Percentiles rank a stretch among this genome's conserved stretches.
These are phyloP conservation scores for Kitagawia praeruptora DNA, from an alignment of 129 eudicot genomes.

Conservation along the genomic window DNA sequence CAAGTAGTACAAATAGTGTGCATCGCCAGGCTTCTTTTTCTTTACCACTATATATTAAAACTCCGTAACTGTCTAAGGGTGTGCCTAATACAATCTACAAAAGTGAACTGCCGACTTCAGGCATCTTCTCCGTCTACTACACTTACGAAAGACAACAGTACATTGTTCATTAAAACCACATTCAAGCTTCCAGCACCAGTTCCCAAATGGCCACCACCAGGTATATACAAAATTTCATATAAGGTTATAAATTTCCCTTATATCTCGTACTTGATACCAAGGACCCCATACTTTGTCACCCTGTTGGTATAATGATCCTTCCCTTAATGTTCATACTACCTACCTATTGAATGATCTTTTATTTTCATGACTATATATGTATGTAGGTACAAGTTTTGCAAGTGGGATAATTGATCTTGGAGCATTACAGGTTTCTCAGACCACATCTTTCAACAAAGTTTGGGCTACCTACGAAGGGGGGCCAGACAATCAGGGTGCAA, in stretches of 20 bases:
- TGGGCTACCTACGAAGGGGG: conserved; percentile 4
- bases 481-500: background rate
- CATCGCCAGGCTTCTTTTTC: background rate
- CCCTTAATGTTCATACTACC: background rate
- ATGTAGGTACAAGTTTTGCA: background rate
- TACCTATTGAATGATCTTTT: background rate
- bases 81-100: background rate
- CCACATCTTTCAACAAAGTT: background rate
- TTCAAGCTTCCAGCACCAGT: background rate
- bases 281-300: background rate
- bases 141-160: background rate
- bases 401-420: background rate
- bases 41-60: background rate
- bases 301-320: background rate
- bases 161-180: background rate
- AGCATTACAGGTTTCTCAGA: conserved; percentile 1
- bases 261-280: background rate
- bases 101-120: background rate
- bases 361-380: background rate
- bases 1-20: background rate
- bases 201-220: conserved; percentile 3
- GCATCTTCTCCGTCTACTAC: background rate
- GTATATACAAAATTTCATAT: background rate
- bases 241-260: background rate
- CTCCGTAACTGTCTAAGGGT: background rate